A percentile compares a stretch with the other conserved stretches of the same genome.
These are phyloP conservation scores for Hypoxylon trugodes DNA, from an alignment of 495 filamentous ascomycete genomes.

Conservation along the genomic window DNA sequence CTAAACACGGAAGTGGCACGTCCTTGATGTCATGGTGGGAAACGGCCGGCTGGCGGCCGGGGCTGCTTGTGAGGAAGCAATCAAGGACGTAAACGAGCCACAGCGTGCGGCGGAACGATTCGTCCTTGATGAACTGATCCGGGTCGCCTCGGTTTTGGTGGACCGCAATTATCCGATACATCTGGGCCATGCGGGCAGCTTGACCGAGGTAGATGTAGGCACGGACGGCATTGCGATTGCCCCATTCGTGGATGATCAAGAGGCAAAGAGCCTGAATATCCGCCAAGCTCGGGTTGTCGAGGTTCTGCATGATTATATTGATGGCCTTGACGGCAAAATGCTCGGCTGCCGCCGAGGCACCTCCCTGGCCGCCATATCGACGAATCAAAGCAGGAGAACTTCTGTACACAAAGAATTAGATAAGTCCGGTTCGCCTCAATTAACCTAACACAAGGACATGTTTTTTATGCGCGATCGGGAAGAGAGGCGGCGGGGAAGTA, in stretches of 20 bases:
- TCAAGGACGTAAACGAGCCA: conserved; percentile 63
- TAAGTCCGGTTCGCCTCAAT: conserved; percentile 24
- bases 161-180: conserved; percentile 58
- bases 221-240: conserved; percentile 59
- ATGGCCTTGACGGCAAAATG: conserved; percentile 60
- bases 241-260: conserved; percentile 62
- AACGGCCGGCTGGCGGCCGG: conserved; percentile 58
- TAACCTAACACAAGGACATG: neutral
- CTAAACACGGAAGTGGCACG: conserved; percentile 57
- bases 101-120: conserved; percentile 59
- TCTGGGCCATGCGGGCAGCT: conserved; percentile 60
- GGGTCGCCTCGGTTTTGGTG: conserved; percentile 54
- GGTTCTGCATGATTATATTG: conserved; percentile 53
- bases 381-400: conserved; percentile 59
- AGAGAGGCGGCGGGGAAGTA: conserved; percentile 26
- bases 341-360: conserved; percentile 54
- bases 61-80: conserved; percentile 63
- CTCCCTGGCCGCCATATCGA: conserved; percentile 57
- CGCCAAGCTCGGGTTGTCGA: conserved; percentile 58
- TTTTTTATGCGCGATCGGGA: conserved; percentile 24
- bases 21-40: conserved; percentile 56
- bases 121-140: conserved; percentile 60
- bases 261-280: conserved; percentile 62
- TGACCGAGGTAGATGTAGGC: conserved; percentile 62
- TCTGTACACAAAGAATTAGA: conserved; percentile 39